Percentiles rank a stretch among this genome's conserved stretches.
Conservation (phyloP, 495 filamentous ascomycete species). For the Penicillium taxi region DNA sequence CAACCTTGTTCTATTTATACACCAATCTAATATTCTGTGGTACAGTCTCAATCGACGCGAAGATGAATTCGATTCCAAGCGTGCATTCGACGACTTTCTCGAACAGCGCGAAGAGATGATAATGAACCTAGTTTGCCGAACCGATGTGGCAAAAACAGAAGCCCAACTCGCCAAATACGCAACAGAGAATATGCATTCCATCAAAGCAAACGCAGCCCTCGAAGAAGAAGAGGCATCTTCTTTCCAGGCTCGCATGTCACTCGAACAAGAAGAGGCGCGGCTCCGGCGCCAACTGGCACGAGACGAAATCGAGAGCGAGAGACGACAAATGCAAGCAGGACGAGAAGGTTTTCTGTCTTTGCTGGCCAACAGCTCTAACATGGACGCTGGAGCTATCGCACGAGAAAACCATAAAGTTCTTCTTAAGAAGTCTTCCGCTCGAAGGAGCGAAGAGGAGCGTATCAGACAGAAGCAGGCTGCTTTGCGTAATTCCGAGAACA, state of each 20-base stretch:
- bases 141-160: constrained; percentile 63
- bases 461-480: constrained; percentile 41
- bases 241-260: constrained; percentile 51
- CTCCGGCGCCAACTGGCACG: constrained; percentile 47
- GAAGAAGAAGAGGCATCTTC: constrained; percentile 46
- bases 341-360: constrained; percentile 50
- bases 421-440: constrained; percentile 57
- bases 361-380: constrained; percentile 41
- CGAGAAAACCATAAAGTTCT: constrained; percentile 54
- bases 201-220: constrained; percentile 46
- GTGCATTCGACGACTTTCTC: constrained; percentile 86
- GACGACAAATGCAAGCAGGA: constrained; percentile 49
- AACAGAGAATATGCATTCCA: constrained; percentile 55
- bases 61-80: constrained; percentile 79
- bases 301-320: constrained; percentile 58
- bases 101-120: constrained; percentile 87
- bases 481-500: constrained; percentile 30
- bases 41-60: constrained; percentile 71
- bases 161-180: constrained; percentile 57
- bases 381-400: constrained; percentile 43
- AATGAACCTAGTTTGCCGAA: constrained; percentile 72
- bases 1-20: not conserved
- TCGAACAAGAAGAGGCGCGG: constrained; percentile 60
- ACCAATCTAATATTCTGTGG: not conserved
- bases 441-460: constrained; percentile 42